These are phyloP conservation scores for Apiospora phragmitis DNA, from an alignment of 2,329 filamentous ascomycete species.

Conservation along the genomic window DNA sequence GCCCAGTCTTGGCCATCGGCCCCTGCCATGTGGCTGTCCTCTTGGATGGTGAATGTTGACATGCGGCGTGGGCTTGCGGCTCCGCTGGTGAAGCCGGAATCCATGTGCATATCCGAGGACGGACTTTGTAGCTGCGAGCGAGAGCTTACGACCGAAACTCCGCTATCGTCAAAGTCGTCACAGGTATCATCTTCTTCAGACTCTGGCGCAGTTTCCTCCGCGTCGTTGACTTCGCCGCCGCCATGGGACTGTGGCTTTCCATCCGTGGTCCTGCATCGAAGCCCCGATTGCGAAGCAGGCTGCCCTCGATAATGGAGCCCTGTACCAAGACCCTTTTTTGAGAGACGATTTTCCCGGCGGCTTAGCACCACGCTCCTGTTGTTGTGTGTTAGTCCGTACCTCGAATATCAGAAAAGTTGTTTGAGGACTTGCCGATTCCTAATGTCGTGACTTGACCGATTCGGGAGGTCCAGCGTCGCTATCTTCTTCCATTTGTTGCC, in stretches of 20 bases:
- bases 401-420: too few relatives aligned
- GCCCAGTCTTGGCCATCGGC: background rate
- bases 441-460: slow-evolving; percentile 4
- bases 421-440: background rate
- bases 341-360: background rate
- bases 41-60: background rate
- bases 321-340: background rate
- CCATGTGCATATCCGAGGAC: background rate
- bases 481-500: slow-evolving; percentile 9
- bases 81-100: background rate
- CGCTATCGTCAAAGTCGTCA: background rate
- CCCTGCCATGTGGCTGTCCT: background rate
- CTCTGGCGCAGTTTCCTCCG: background rate
- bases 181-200: background rate
- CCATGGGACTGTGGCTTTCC: background rate
- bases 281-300: background rate
- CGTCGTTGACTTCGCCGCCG: background rate
- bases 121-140: background rate
- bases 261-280: background rate
- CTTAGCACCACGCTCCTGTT: background rate
- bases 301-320: background rate
- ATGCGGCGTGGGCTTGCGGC: background rate
- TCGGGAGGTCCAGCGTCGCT: background rate
- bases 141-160: background rate
- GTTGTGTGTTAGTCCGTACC: background rate